These are phyloP conservation scores for Chlamydomonas reinhardtii DNA, from an alignment of 163 green algal genomes.

Conservation along the genomic window DNA sequence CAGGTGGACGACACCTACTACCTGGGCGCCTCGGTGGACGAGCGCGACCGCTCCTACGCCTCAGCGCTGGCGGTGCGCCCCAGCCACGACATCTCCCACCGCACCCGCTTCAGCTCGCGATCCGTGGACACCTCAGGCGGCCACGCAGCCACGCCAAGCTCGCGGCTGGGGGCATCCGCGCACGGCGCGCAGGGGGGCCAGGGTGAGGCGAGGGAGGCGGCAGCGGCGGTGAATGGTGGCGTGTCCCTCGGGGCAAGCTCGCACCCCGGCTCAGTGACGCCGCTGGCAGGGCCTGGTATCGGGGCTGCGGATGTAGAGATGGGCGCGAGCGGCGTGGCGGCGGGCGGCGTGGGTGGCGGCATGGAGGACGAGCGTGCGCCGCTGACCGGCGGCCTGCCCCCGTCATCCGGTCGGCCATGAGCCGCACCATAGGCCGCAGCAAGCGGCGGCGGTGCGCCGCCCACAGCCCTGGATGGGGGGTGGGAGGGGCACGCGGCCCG, in stretches of 20 bases:
- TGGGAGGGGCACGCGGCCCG: too few species aligned
- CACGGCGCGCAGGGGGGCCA: too few species aligned
- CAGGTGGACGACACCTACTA: constrained; percentile 38
- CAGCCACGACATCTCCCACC: constrained; percentile 8
- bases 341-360: background rate
- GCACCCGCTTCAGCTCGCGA: background rate
- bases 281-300: background rate
- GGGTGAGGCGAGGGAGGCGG: too few species aligned
- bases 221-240: too few species aligned
- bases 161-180: background rate
- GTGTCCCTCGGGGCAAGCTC: too few species aligned
- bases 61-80: background rate
- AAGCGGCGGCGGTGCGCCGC: too few species aligned
- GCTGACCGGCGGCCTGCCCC: constrained; percentile 2
- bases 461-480: too few species aligned
- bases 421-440: too few species aligned
- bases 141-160: background rate
- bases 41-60: background rate
- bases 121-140: background rate
- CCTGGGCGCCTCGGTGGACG: constrained; percentile 11
- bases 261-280: background rate
- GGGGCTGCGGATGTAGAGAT: background rate
- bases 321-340: background rate
- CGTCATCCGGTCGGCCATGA: background rate
- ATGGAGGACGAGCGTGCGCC: background rate